A percentile compares a stretch with the other conserved stretches of the same genome.
Conservation (phyloP, 768 basidiomycete species). For the Suillus fuscotomentosus region DNA sequence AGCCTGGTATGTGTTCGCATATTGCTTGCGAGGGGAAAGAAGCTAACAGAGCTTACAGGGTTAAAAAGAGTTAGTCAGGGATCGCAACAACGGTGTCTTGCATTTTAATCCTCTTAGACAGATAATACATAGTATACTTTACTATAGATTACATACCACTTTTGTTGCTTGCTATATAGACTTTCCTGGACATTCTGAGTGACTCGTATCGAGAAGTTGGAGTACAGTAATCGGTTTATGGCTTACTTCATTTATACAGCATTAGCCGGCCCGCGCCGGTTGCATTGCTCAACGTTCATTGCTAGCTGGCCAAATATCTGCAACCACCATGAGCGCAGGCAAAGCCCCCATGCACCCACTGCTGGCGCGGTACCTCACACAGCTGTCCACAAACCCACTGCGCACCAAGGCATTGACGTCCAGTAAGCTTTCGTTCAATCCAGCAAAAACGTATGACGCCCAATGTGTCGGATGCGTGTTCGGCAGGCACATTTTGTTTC, state of each 20-base stretch:
- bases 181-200: background rate
- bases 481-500: slow-evolving; percentile 52
- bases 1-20: slow-evolving; percentile 51
- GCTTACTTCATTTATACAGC: too few species aligned
- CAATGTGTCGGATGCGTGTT: background rate
- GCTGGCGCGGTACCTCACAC: slow-evolving; percentile 66
- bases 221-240: too few species aligned
- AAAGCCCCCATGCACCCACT: slow-evolving; percentile 40
- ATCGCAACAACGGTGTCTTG: slow-evolving; percentile 3
- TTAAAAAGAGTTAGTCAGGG: slow-evolving; percentile 41
- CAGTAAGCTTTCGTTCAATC: slow-evolving; percentile 37
- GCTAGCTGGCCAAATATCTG: slow-evolving; percentile 20
- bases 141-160: slow-evolving; percentile 16
- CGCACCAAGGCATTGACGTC: slow-evolving; percentile 81
- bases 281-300: background rate
- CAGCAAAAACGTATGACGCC: background rate
- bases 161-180: slow-evolving; percentile 1
- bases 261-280: background rate
- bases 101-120: slow-evolving; percentile 17
- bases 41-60: slow-evolving; percentile 34
- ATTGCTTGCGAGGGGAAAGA: background rate
- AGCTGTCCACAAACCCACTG: slow-evolving; percentile 67
- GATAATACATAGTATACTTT: slow-evolving; percentile 8
- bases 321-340: slow-evolving; percentile 39
- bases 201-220: background rate